Evolutionary conservation across 2,329 filamentous ascomycete genomes (phyloP), one percentile per base, ranked within the genome.

Genomic region (Pseudogymnoascus sp.): DNA sequence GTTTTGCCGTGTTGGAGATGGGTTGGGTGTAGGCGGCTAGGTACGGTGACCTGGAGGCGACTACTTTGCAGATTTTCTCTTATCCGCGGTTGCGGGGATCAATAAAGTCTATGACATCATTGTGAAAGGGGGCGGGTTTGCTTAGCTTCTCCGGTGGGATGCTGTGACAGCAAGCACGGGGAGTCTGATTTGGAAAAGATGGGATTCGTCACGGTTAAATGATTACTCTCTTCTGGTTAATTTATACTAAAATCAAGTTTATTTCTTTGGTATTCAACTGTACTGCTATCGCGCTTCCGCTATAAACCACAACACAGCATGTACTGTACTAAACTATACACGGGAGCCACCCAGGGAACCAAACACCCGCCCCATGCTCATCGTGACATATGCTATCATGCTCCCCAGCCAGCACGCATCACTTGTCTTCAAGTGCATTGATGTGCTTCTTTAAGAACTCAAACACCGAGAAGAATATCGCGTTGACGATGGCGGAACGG

Each of bases 381-480:
- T 53, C 44, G 44, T 53, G 44, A 53, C 44, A 53, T 53, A 53
- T 53, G 44, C 44, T 16, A 12, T 16, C 12, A 5, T 5, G 3
- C 38, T 50, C 42, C 11, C 23, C 23, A 28, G 44, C 14, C 23
- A 53, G 16, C 4, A 14, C 23, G 14, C 14, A 16, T 62, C 42
- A 63, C 23, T 62, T 71, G 60, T 71, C 70, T 50, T 72, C 71
- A 50, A 74, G 63, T 50, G 69, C 68, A 68, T 73, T 73, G 44
- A 74, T 70, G 67, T 80, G 79, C 73, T 86, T 87, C 77, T 94
- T 94, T 70, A 90, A 82, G 70, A 91, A 87, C 76, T 95, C 91
- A 73, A 94, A 95, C 40, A 87, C 88, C 47, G 89, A 92, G 77
- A 95, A 95, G 80, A 95, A 95, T 70, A 95, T 89, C 68, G 90